Evolutionary conservation across 140 eudicot genomes (phyloP), one percentile per base, ranked within the genome.

Genomic region (Bidens hawaiensis): DNA sequence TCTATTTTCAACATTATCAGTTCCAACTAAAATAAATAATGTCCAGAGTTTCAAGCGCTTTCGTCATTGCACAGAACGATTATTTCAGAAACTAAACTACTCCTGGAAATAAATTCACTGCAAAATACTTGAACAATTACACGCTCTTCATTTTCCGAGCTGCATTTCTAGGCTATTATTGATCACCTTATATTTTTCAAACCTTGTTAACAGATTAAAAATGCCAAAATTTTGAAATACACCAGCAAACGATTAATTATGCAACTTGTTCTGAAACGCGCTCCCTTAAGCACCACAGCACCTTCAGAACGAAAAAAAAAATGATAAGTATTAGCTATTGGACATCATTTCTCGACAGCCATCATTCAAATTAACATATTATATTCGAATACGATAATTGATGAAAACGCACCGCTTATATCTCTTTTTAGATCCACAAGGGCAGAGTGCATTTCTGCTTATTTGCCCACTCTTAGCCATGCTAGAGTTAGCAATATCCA

Each of bases 381-480:
- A 31, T 30, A 57, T 9, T 57, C 46, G 18, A 3, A 57, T 58
- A 17, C 17, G 16, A 24, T 4, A 33, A 25, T 30, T 15, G 34
- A 28, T 30, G 72, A 28, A 51, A 51, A 67, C 1, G 66, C 79
- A 90, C 95, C 89, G 78, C 62, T 90, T 90, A 68, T 90, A 90
- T 84, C 88, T 61, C 82, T 86, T 90, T 61, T 87, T 86, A 58
- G 94, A 90, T 46, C 97, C 97, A 78, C 97, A 86, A n/a, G 97
- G 97, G 62, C 97, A 90, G 55, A 79, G 78, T 16, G 94, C 83
- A 65, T 90, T 90, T 76, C 97, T 77, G 76, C 97, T 86, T 75
- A 86, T 90, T 80, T 84, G 82, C 54, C 97, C 97, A 23, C 90
- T 90, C 81, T 90, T 82, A 22, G 95, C 97, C 90, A 90, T 62